These are phyloP conservation scores for Cerrena zonata DNA, from an alignment of 1,284 basidiomycete genomes.

Conservation along the genomic window DNA sequence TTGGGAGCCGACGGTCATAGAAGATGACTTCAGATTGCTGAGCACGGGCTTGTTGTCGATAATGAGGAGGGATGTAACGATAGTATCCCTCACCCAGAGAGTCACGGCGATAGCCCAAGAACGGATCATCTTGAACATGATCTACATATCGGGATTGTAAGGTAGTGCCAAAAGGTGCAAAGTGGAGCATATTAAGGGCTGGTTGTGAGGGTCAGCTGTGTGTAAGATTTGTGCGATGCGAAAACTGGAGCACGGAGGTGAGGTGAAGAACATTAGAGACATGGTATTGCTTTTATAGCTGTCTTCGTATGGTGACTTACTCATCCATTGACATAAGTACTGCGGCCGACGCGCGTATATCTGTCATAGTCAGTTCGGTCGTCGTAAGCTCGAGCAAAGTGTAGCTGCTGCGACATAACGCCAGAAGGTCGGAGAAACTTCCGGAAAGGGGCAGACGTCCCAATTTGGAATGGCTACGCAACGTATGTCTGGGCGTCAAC, in stretches of 20 bases:
- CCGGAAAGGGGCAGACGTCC: background rate
- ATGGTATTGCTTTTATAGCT: background rate
- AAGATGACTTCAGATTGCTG: background rate
- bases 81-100: background rate
- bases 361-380: background rate
- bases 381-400: background rate
- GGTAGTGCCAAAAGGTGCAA: background rate
- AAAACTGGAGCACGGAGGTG: no score
- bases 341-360: background rate
- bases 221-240: no score
- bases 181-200: background rate
- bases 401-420: background rate
- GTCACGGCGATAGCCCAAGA: background rate
- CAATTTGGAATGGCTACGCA: background rate
- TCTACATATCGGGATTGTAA: constrained; percentile 1
- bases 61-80: background rate
- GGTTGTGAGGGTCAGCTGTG: background rate
- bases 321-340: no score
- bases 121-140: background rate
- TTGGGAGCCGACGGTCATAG: no score
- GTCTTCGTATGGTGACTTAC: background rate
- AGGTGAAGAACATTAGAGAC: background rate
- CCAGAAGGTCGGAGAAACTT: background rate
- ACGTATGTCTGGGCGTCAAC: no score
- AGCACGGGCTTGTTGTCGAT: no score